A percentile compares a stretch with the other conserved stretches of the same genome.
Conservation (phyloP, 805 yeast genomes). For the Candida hungchunana region DNA sequence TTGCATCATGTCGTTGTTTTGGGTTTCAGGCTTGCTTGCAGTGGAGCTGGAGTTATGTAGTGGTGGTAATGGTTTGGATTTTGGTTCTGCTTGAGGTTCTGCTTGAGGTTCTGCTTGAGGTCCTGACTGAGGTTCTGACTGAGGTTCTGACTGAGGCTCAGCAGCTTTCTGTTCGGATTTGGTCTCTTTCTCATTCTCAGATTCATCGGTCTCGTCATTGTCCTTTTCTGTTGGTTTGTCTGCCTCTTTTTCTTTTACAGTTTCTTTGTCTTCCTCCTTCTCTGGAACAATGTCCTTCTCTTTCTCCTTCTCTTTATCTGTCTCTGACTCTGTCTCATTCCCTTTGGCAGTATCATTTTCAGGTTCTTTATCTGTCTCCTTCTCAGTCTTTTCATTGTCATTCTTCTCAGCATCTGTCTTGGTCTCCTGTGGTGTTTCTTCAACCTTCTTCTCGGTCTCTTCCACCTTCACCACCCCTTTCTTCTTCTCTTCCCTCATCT, state of each 20-base stretch:
- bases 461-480: slow-evolving; percentile 21
- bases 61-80: neutral
- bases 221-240: too few relatives aligned
- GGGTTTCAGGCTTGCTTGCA: neutral
- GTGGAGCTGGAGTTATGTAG: slow-evolving; percentile 6
- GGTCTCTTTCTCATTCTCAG: too few relatives aligned
- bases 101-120: neutral
- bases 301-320: too few relatives aligned
- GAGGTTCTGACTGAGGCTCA: too few relatives aligned
- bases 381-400: slow-evolving; percentile 5
- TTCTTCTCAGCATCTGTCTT: neutral
- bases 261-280: too few relatives aligned
- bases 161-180: too few relatives aligned
- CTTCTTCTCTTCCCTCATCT: slow-evolving; percentile 31
- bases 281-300: too few relatives aligned
- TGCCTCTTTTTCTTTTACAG: too few relatives aligned
- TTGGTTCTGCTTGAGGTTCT: slow-evolving; percentile 1
- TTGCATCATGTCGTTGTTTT: slow-evolving; percentile 42
- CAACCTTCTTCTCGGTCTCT: slow-evolving; percentile 7
- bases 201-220: too few relatives aligned
- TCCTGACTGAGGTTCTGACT: neutral
- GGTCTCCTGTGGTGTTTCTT: neutral
- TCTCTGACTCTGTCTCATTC: neutral
- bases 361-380: slow-evolving; percentile 5
- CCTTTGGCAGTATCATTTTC: slow-evolving; percentile 3